phyloP scores from a whole-genome alignment of 2,329 filamentous ascomycete genomes.

The Colletotrichum eremochloae region DNA sequence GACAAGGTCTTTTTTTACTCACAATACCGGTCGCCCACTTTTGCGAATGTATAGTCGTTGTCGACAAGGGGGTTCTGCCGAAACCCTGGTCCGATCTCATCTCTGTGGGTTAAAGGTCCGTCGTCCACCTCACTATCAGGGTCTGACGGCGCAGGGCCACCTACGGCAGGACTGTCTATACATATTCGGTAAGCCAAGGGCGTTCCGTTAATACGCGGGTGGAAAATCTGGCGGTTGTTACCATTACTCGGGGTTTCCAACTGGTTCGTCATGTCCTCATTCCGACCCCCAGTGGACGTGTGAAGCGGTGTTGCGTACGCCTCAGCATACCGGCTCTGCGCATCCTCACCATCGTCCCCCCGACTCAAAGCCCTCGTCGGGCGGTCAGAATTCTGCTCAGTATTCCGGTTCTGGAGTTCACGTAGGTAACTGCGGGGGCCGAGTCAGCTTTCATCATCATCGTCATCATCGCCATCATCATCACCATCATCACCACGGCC shows the following conservation, averaged over 20 bases:
- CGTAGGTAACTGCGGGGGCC: conserved; percentile 36
- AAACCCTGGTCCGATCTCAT: conserved; percentile 36
- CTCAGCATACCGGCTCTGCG: conserved; percentile 11
- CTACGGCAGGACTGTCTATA: conserved; percentile 23
- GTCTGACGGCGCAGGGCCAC: conserved; percentile 20
- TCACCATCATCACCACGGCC: too few relatives aligned
- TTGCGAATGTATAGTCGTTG: conserved; percentile 50
- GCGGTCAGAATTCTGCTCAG: conserved; percentile 28
- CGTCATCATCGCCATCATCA: too few relatives aligned
- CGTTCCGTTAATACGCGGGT: neutral
- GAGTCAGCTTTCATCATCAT: conserved; percentile 2
- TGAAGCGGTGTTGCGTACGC: conserved; percentile 28
- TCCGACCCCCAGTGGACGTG: neutral
- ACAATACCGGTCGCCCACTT: conserved; percentile 50
- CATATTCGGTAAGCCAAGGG: conserved; percentile 3
- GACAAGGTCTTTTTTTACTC: conserved; percentile 18
- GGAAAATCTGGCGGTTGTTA: neutral
- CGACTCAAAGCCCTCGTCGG: conserved; percentile 20
- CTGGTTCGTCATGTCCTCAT: conserved; percentile 8
- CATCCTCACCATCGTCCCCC: conserved; percentile 3
- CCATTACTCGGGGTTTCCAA: conserved; percentile 32
- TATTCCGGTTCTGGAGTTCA: conserved; percentile 39
- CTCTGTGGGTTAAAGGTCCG: conserved; percentile 11
- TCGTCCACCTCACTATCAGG: conserved; percentile 26
- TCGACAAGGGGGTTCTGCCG: conserved; percentile 50